Percentiles rank a stretch among this genome's conserved stretches.
These are phyloP conservation scores for Aspergillus asperescens DNA, from an alignment of 495 filamentous ascomycete species.

Conservation along the genomic window DNA sequence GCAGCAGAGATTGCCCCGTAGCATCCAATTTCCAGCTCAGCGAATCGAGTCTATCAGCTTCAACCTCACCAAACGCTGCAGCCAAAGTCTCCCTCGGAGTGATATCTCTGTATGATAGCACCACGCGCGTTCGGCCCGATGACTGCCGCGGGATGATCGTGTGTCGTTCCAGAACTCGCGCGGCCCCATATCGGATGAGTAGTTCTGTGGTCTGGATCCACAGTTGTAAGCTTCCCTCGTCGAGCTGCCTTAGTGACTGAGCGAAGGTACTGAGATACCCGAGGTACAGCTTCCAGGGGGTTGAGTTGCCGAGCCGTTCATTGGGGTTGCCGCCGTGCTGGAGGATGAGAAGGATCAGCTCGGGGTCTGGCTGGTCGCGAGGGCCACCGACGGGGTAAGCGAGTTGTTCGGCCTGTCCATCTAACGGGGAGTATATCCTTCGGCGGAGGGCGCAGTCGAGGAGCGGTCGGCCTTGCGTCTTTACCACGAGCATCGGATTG, in stretches of 20 bases:
- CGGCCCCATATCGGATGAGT: not conserved
- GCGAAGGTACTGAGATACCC: not conserved
- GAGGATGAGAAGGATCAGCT: not conserved
- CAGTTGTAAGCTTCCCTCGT: not conserved
- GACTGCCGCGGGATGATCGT: not conserved
- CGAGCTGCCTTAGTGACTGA: not conserved
- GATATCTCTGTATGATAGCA: not conserved
- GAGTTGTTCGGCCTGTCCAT: not conserved
- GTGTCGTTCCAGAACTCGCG: not conserved
- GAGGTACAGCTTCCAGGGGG: not conserved
- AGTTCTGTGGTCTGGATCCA: not conserved
- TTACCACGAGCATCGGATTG: not conserved
- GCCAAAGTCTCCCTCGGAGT: not conserved
- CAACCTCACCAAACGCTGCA: not conserved
- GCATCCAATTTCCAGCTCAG: not conserved
- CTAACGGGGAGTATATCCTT: not conserved
- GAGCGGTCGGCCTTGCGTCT: slow-evolving; percentile 6
- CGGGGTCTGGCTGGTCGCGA: not conserved
- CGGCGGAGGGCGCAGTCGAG: not conserved
- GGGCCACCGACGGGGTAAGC: not conserved
- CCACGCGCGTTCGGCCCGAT: not conserved
- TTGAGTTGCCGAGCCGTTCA: not conserved
- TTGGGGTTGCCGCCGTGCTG: not conserved
- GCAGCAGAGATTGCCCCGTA: not conserved
- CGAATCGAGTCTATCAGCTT: not conserved